Evolutionary conservation across 257 asterid genomes (phyloP).

Genomic region (Scutellaria baicalensis): DNA sequence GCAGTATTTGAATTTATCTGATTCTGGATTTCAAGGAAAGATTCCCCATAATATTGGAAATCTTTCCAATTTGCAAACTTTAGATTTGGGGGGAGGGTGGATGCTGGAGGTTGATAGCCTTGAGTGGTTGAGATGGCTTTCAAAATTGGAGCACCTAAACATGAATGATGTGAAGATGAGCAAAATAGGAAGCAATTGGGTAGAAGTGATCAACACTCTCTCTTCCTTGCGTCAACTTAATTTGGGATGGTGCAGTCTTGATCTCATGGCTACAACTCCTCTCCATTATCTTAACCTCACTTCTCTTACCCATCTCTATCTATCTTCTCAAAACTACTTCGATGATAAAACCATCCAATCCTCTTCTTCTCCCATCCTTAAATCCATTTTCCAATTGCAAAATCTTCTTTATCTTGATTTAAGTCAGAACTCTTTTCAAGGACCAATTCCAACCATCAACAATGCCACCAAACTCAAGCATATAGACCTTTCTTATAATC

Average conservation of each 20-base stretch:
- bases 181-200: slow-evolving; percentile 2
- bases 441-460: slow-evolving; percentile 4
- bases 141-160: slow-evolving; percentile 1
- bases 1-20: background rate
- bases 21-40: background rate
- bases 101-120: slow-evolving; percentile 1
- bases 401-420: slow-evolving; percentile 8
- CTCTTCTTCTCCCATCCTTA: background rate
- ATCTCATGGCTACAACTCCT: background rate
- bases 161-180: slow-evolving; percentile 2
- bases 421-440: background rate
- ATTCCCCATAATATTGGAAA: slow-evolving; percentile 8
- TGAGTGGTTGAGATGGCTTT: slow-evolving; percentile 14
- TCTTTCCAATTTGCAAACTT: slow-evolving; percentile 2
- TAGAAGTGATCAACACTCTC: background rate
- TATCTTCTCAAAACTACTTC: background rate
- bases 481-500: slow-evolving; percentile 2
- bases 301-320: too few species aligned
- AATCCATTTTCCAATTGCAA: slow-evolving; percentile 16
- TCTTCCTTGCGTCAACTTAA: slow-evolving; percentile 4
- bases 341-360: background rate
- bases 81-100: background rate
- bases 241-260: background rate
- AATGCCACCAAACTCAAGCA: slow-evolving; percentile 7
- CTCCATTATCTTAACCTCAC: too few species aligned